phyloP scores from a whole-genome alignment of 768 basidiomycete species.

The Leucocoprinus sp. region DNA sequence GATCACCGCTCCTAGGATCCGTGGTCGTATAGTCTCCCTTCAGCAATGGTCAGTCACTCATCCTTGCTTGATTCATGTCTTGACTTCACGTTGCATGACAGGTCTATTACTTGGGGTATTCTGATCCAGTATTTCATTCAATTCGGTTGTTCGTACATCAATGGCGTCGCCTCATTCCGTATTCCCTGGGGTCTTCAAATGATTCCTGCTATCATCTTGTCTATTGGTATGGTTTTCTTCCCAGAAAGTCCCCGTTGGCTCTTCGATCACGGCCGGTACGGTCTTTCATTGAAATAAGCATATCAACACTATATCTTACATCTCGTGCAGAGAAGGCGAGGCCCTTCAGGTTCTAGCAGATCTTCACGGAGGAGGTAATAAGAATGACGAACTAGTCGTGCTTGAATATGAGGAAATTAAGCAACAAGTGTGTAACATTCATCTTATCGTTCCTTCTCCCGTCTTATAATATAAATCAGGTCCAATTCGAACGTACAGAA shows the following conservation, averaged over 20 bases:
- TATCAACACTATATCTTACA: background rate
- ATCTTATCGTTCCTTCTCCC: background rate
- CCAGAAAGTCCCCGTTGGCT: slow-evolving; percentile 70
- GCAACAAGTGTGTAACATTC: slow-evolving; percentile 25
- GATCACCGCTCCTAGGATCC: slow-evolving; percentile 62
- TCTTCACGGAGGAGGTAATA: slow-evolving; percentile 60
- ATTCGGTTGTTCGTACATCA: slow-evolving; percentile 68
- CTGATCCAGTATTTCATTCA: slow-evolving; percentile 69
- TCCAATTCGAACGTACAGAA: slow-evolving; percentile 54
- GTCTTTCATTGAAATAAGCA: background rate
- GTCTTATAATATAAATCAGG: slow-evolving; percentile 14
- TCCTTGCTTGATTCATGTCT: too few species aligned
- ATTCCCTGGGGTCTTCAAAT: slow-evolving; percentile 77
- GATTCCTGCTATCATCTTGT: slow-evolving; percentile 68
- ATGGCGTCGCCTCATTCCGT: slow-evolving; percentile 65
- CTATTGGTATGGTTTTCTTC: slow-evolving; percentile 58
- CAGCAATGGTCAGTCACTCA: slow-evolving; percentile 62
- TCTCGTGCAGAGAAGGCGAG: slow-evolving; percentile 37
- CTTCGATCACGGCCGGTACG: slow-evolving; percentile 49
- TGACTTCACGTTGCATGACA: too few species aligned
- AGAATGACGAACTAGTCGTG: slow-evolving; percentile 49
- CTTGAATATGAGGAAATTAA: slow-evolving; percentile 68
- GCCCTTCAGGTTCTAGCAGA: slow-evolving; percentile 69
- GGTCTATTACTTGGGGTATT: slow-evolving; percentile 73
- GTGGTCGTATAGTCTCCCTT: slow-evolving; percentile 67